A percentile compares a stretch with the other conserved stretches of the same genome.
Conservation (phyloP, 148 eudicot species). For the Suaeda aralocaspica region DNA sequence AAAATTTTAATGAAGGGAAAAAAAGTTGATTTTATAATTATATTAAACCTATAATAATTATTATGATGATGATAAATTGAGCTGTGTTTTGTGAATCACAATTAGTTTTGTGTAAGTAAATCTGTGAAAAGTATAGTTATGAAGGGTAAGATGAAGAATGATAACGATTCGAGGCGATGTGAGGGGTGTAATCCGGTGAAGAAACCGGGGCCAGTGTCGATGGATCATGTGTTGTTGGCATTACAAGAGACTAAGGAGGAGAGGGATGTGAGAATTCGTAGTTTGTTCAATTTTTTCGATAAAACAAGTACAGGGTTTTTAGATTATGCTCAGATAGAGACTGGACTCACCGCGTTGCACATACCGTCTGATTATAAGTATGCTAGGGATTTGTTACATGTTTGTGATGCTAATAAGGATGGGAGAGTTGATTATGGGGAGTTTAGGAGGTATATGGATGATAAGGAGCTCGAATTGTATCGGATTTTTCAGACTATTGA, state of each 20-base stretch:
- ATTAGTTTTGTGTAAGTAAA: neutral
- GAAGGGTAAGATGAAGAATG: constrained; percentile 31
- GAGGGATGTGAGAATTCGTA: constrained; percentile 61
- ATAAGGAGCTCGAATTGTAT: constrained; percentile 92
- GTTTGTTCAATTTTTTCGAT: constrained; percentile 73
- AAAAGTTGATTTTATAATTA: neutral
- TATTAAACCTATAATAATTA: neutral
- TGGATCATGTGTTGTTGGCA: constrained; percentile 83
- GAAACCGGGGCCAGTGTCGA: constrained; percentile 61
- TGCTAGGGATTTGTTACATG: constrained; percentile 74
- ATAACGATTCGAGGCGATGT: constrained; percentile 28
- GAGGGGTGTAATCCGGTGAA: constrained; percentile 65
- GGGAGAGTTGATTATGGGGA: constrained; percentile 86
- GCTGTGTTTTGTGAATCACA: too few species aligned
- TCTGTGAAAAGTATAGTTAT: constrained; percentile 6
- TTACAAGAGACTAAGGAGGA: constrained; percentile 80
- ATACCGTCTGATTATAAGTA: constrained; percentile 90
- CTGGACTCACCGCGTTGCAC: constrained; percentile 66
- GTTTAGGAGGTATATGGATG: constrained; percentile 93
- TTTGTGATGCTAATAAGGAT: constrained; percentile 78
- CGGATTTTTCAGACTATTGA: constrained; percentile 90
- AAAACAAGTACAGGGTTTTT: constrained; percentile 54
- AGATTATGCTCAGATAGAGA: constrained; percentile 63
- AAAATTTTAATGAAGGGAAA: neutral
- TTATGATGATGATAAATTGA: neutral